These are phyloP conservation scores for Candida succiphila DNA, from an alignment of 805 yeast species.

Conservation along the genomic window DNA sequence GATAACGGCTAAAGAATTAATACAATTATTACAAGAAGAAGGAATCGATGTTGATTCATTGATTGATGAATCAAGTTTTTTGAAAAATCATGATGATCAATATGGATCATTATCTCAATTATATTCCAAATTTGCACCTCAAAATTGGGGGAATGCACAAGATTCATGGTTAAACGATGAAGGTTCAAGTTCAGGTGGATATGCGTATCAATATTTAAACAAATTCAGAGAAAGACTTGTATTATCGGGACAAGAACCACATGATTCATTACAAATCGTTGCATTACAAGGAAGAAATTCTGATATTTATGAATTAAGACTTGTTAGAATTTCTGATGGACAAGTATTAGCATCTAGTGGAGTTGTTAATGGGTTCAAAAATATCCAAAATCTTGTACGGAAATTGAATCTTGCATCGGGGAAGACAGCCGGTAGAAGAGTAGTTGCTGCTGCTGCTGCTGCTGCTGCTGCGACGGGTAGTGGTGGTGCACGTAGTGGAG, in stretches of 20 bases:
- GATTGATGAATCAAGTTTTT: slow-evolving; percentile 9
- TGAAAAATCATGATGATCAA: slow-evolving; percentile 6
- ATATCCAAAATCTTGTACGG: slow-evolving; percentile 88
- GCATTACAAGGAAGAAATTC: slow-evolving; percentile 58
- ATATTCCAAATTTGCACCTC: slow-evolving; percentile 36
- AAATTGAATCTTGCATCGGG: slow-evolving; percentile 45
- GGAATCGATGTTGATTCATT: slow-evolving; percentile 24
- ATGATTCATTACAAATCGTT: slow-evolving; percentile 18
- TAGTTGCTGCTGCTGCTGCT: slow-evolving; percentile 15
- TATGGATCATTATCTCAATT: slow-evolving; percentile 9
- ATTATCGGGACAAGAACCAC: slow-evolving; percentile 8
- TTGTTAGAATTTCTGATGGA: slow-evolving; percentile 27
- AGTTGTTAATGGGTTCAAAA: slow-evolving; percentile 83
- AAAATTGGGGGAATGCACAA: slow-evolving; percentile 47
- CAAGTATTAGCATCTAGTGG: slow-evolving; percentile 45
- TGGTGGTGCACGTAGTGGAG: background rate
- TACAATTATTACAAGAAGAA: slow-evolving; percentile 58
- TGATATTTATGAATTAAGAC: slow-evolving; percentile 63
- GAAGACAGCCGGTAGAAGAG: slow-evolving; percentile 4
- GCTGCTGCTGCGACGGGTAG: slow-evolving; percentile 2
- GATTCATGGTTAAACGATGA: slow-evolving; percentile 63
- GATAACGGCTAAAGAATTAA: slow-evolving; percentile 79
- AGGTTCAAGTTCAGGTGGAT: slow-evolving; percentile 89
- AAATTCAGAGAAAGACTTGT: slow-evolving; percentile 20
- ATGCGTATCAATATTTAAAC: slow-evolving; percentile 58